These are phyloP conservation scores for Cinchona pubescens DNA, from an alignment of 257 asterid genomes.

Conservation along the genomic window DNA sequence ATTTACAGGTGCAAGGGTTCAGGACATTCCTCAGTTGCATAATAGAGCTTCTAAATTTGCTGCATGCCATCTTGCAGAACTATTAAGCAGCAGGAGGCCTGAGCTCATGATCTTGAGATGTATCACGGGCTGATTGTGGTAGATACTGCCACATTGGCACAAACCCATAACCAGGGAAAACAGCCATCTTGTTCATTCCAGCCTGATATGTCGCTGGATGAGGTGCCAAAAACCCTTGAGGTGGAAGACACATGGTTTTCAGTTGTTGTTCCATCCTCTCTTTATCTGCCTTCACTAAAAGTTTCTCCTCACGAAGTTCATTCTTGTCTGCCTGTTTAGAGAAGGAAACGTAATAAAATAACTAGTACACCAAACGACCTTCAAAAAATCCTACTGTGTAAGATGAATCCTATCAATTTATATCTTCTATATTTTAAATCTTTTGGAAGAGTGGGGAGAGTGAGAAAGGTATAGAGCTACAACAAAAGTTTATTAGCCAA, in stretches of 20 bases:
- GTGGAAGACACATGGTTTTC: slow-evolving; percentile 50
- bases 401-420: not conserved
- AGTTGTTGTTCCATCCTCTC: slow-evolving; percentile 76
- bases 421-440: not conserved
- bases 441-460: not conserved
- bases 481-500: not conserved
- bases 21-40: slow-evolving; percentile 11
- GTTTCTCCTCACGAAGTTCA: slow-evolving; percentile 85
- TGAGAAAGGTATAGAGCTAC: not conserved
- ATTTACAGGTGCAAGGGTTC: slow-evolving; percentile 8
- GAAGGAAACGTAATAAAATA: not conserved
- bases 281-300: slow-evolving; percentile 61
- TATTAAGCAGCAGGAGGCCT: slow-evolving; percentile 86
- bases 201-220: slow-evolving; percentile 60
- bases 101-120: slow-evolving; percentile 73
- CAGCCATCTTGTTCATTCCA: slow-evolving; percentile 58
- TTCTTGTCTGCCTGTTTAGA: slow-evolving; percentile 65
- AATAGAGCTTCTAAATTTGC: slow-evolving; percentile 6
- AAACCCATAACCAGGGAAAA: slow-evolving; percentile 64
- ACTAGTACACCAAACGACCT: not conserved
- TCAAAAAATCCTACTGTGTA: not conserved
- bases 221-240: slow-evolving; percentile 60
- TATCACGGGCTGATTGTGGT: slow-evolving; percentile 62
- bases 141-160: slow-evolving; percentile 88
- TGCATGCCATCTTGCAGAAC: slow-evolving; percentile 15